Conservation (phyloP, 2,329 filamentous ascomycete species). For the Talaromyces amestolkiae region DNA sequence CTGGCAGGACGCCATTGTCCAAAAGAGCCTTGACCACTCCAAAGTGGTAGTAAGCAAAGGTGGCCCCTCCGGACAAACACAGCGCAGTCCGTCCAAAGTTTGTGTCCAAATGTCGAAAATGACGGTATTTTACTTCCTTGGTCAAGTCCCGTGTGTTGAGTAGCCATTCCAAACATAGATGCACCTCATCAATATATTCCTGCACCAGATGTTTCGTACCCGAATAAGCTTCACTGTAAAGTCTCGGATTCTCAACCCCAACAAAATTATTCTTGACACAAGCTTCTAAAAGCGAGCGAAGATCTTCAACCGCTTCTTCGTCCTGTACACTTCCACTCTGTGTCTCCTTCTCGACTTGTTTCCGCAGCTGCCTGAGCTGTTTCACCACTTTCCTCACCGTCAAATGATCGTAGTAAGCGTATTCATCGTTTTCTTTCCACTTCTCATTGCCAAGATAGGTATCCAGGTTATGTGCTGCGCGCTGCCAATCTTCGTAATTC, state of each 20-base stretch:
- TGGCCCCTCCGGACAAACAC: slow-evolving; percentile 88
- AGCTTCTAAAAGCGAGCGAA: slow-evolving; percentile 75
- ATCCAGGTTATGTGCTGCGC: slow-evolving; percentile 76
- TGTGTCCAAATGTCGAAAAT: slow-evolving; percentile 85
- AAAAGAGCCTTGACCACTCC: slow-evolving; percentile 86
- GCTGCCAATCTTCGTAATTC: slow-evolving; percentile 80
- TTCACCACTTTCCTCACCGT: slow-evolving; percentile 75
- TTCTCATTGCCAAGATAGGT: slow-evolving; percentile 68
- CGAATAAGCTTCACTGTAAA: slow-evolving; percentile 98
- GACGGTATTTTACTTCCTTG: slow-evolving; percentile 68
- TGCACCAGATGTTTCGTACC: slow-evolving; percentile 96
- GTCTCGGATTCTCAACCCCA: slow-evolving; percentile 83
- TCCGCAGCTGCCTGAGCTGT: slow-evolving; percentile 59
- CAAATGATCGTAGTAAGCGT: slow-evolving; percentile 80
- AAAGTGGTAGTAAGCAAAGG: slow-evolving; percentile 96
- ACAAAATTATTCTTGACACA: slow-evolving; percentile 98
- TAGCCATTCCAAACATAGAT: slow-evolving; percentile 63
- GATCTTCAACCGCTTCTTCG: slow-evolving; percentile 55
- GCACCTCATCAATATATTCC: slow-evolving; percentile 74
- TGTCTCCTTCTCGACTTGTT: slow-evolving; percentile 42
- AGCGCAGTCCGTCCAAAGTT: slow-evolving; percentile 92
- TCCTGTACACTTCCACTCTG: slow-evolving; percentile 22
- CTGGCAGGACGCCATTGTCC: slow-evolving; percentile 79
- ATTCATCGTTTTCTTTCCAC: slow-evolving; percentile 54
- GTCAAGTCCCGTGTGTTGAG: slow-evolving; percentile 65